These are phyloP conservation scores for Colletotrichum gigasporum DNA, from an alignment of 2,329 filamentous ascomycete genomes.

Conservation along the genomic window DNA sequence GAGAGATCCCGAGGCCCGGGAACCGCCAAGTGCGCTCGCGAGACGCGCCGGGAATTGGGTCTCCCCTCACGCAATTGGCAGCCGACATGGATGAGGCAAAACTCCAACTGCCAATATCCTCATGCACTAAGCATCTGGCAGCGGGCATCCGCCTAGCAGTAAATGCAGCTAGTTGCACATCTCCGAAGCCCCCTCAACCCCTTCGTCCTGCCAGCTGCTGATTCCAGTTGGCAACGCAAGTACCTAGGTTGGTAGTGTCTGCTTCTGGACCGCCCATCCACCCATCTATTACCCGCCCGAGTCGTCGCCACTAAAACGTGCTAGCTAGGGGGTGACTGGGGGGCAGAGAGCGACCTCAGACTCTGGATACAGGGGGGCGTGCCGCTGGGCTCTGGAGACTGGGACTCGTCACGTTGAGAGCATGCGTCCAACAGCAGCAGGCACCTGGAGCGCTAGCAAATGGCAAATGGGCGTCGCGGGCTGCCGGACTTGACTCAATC, in stretches of 20 bases:
- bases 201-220: too few species aligned
- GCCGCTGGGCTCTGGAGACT: neutral
- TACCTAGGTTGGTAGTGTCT: too few species aligned
- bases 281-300: slow-evolving; percentile 5
- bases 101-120: slow-evolving; percentile 17
- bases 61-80: neutral
- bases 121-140: slow-evolving; percentile 16
- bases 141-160: slow-evolving; percentile 16
- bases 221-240: too few species aligned
- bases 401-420: too few species aligned
- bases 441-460: neutral
- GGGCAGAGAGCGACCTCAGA: too few species aligned
- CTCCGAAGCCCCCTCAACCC: neutral
- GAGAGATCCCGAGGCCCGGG: too few species aligned
- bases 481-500: slow-evolving; percentile 11
- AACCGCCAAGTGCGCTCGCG: too few species aligned
- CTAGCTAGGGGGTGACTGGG: neutral
- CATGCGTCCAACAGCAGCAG: too few species aligned
- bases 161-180: slow-evolving; percentile 1
- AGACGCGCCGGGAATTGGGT: neutral
- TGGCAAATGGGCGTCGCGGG: slow-evolving; percentile 23
- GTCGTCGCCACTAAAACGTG: slow-evolving; percentile 9
- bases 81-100: slow-evolving; percentile 16
- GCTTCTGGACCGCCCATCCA: slow-evolving; percentile 7
- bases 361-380: too few species aligned